Conservation (phyloP, 768 basidiomycete genomes). For the Tephrocybe sp. region DNA sequence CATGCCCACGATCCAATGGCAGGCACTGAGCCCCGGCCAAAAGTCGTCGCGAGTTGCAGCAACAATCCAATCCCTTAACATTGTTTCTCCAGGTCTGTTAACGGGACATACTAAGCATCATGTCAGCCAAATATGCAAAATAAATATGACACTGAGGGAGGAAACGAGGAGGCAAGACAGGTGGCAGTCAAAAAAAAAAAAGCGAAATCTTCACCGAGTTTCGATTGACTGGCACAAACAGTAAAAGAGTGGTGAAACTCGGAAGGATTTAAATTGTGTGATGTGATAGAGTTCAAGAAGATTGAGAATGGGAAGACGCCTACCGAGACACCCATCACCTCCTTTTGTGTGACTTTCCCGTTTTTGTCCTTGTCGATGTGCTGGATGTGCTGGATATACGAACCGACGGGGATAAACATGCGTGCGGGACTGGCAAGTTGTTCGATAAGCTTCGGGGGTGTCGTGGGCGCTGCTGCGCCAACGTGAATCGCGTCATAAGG, state of each 20-base stretch:
- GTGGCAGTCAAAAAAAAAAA: not conserved
- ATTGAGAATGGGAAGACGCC: constrained; percentile 25
- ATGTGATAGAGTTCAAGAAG: not conserved
- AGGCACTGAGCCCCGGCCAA: too few species aligned
- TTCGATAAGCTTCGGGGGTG: constrained; percentile 70
- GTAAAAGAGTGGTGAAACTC: too few species aligned
- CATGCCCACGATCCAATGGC: too few species aligned
- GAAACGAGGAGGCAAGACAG: not conserved
- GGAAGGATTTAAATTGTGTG: too few species aligned
- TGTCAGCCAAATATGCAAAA: not conserved
- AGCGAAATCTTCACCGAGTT: too few species aligned
- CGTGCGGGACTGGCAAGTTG: constrained; percentile 75
- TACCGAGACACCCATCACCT: constrained; percentile 82
- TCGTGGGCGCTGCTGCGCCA: constrained; percentile 80
- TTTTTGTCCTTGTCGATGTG: constrained; percentile 76
- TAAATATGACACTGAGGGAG: not conserved
- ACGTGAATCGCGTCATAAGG: constrained; percentile 90
- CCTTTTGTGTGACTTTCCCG: constrained; percentile 60
- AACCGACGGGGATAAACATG: constrained; percentile 94
- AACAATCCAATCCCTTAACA: too few species aligned
- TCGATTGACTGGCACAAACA: too few species aligned
- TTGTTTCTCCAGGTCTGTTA: constrained; percentile 60
- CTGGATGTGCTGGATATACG: constrained; percentile 53
- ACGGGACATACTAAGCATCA: constrained; percentile 56
- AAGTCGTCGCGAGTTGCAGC: too few species aligned